Evolutionary conservation across 2,329 filamentous ascomycete genomes (phyloP).

Genomic region (Diaporthe velutina): DNA sequence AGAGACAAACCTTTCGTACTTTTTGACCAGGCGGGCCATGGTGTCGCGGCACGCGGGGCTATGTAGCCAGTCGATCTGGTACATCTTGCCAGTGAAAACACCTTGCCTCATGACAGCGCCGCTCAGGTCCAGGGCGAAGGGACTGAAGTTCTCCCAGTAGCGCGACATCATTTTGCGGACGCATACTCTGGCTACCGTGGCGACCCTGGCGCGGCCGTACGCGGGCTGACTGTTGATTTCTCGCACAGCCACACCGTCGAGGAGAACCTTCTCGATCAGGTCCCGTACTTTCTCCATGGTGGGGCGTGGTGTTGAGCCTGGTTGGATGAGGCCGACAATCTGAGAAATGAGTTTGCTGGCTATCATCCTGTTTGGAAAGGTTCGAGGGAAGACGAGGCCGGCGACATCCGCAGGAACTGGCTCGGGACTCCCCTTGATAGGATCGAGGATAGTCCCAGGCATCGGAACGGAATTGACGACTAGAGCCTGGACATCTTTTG

Average conservation of each 20-base stretch:
- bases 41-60: constrained; percentile 74
- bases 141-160: constrained; percentile 77
- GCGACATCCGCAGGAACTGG: constrained; percentile 42
- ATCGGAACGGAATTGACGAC: constrained; percentile 65
- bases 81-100: constrained; percentile 80
- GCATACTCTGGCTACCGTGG: constrained; percentile 53
- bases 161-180: constrained; percentile 77
- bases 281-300: constrained; percentile 65
- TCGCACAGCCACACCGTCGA: constrained; percentile 52
- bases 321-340: constrained; percentile 56
- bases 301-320: constrained; percentile 45
- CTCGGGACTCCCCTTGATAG: constrained; percentile 63
- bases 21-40: constrained; percentile 73
- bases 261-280: constrained; percentile 62
- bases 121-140: constrained; percentile 74
- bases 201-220: constrained; percentile 41
- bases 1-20: constrained; percentile 73
- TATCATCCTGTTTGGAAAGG: constrained; percentile 73
- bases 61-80: constrained; percentile 81
- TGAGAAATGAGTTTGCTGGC: constrained; percentile 56
- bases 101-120: constrained; percentile 76
- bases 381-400: constrained; percentile 48
- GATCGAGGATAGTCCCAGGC: constrained; percentile 75
- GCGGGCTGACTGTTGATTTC: constrained; percentile 52
- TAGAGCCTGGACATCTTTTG: constrained; percentile 65